phyloP scores from a whole-genome alignment of 1,284 basidiomycete species.

The Neonothopanus nambi region DNA sequence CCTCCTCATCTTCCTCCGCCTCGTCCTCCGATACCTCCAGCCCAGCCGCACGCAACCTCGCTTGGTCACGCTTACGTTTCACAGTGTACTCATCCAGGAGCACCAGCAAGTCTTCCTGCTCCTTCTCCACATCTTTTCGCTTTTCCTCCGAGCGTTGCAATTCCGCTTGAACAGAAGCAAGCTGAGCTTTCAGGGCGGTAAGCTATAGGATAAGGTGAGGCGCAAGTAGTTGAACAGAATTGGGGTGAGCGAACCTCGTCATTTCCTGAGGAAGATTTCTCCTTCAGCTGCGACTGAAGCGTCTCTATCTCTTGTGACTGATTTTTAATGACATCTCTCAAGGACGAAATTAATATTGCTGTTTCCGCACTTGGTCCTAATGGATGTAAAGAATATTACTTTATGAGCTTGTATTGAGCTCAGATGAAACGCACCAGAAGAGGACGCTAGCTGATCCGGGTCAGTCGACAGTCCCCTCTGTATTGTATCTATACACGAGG shows the following conservation, averaged over 20 bases:
- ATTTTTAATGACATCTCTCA: constrained; percentile 78
- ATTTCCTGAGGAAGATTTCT: constrained; percentile 19
- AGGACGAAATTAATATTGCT: constrained; percentile 75
- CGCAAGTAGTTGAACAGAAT: background rate
- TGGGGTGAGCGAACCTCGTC: constrained; percentile 33
- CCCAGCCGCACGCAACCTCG: constrained; percentile 67
- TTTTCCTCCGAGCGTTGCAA: constrained; percentile 61
- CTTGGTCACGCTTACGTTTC: constrained; percentile 86
- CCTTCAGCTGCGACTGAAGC: constrained; percentile 56
- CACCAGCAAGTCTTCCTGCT: constrained; percentile 93
- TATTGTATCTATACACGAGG: constrained; percentile 59
- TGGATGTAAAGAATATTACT: too few species aligned
- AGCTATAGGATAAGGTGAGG: constrained; percentile 25
- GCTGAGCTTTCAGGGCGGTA: constrained; percentile 40
- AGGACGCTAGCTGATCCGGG: constrained; percentile 59
- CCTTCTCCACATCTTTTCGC: constrained; percentile 83
- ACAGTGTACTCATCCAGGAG: constrained; percentile 88
- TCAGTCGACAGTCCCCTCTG: constrained; percentile 68
- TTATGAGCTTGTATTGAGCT: too few species aligned
- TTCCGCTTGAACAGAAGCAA: constrained; percentile 47
- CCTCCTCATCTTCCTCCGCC: constrained; percentile 74
- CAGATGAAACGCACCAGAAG: constrained; percentile 35
- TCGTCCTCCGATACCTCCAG: constrained; percentile 92
- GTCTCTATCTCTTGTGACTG: constrained; percentile 78
- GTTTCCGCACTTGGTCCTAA: constrained; percentile 75